phyloP scores from a whole-genome alignment of 768 basidiomycete genomes.

The Phylloporus sp. region DNA sequence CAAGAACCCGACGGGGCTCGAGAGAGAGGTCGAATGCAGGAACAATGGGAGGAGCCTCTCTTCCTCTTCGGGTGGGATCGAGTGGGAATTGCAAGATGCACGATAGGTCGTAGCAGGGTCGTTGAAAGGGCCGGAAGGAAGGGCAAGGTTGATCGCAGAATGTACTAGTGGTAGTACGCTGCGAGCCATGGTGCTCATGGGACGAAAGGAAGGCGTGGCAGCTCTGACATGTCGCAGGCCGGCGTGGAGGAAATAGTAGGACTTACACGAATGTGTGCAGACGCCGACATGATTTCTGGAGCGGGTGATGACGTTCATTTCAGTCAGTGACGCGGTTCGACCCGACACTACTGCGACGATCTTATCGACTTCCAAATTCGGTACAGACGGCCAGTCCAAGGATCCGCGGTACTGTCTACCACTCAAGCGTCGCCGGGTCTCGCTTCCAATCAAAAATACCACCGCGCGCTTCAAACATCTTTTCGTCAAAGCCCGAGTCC shows the following conservation, averaged over 20 bases:
- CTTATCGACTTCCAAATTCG: too few relatives aligned
- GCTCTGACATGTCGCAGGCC: not conserved
- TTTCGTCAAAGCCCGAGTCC: slow-evolving; percentile 33
- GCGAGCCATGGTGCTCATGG: not conserved
- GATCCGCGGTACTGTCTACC: not conserved
- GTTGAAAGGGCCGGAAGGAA: slow-evolving; percentile 24
- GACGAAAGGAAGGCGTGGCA: not conserved
- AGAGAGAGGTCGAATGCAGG: slow-evolving; percentile 7
- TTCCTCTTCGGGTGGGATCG: slow-evolving; percentile 9
- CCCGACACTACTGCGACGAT: not conserved
- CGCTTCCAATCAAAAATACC: slow-evolving; percentile 36
- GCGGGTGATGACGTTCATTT: too few relatives aligned
- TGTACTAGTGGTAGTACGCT: slow-evolving; percentile 22
- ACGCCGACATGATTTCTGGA: not conserved
- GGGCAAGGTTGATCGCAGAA: slow-evolving; percentile 24
- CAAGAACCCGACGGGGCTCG: slow-evolving; percentile 19
- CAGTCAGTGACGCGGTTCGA: not conserved
- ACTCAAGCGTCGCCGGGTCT: slow-evolving; percentile 1
- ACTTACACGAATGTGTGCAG: not conserved
- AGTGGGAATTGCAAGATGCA: slow-evolving; percentile 16
- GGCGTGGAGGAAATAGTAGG: not conserved
- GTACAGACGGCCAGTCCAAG: not conserved
- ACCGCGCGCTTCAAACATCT: slow-evolving; percentile 29
- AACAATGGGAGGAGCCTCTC: slow-evolving; percentile 22
- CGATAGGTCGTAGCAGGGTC: slow-evolving; percentile 9